phyloP scores from a whole-genome alignment of 306 rosid species.

The Erythrophleum fordii region DNA sequence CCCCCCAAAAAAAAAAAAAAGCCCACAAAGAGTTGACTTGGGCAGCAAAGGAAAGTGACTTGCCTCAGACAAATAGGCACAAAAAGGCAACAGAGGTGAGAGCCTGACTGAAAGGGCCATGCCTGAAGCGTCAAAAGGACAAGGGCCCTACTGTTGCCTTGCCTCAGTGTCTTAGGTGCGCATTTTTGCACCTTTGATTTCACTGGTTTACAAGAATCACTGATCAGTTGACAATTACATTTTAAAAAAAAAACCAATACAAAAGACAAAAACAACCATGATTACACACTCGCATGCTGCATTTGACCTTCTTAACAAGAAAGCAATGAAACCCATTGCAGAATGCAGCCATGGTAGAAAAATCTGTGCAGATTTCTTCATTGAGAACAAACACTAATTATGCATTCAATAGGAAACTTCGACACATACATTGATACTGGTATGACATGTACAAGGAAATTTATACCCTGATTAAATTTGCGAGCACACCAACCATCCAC shows the following conservation, averaged over 20 bases:
- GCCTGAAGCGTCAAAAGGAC: background rate
- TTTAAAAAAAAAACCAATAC: background rate
- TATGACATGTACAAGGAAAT: background rate
- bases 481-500: conserved; percentile 99
- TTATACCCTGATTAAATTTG: conserved; percentile 93
- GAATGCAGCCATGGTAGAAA: background rate
- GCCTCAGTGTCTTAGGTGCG: background rate
- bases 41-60: background rate
- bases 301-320: background rate
- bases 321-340: background rate
- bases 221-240: conserved; percentile 1
- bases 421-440: conserved; percentile 6
- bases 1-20: background rate
- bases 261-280: background rate
- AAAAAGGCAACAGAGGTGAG: background rate
- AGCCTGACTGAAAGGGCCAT: background rate
- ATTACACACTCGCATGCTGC: background rate
- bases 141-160: background rate
- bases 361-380: background rate
- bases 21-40: background rate
- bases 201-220: background rate
- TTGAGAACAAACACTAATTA: background rate
- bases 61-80: background rate
- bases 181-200: background rate
- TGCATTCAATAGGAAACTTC: conserved; percentile 4